Conservation (phyloP, 176 grass and related monocot genomes). For the Guadua angustifolia region DNA sequence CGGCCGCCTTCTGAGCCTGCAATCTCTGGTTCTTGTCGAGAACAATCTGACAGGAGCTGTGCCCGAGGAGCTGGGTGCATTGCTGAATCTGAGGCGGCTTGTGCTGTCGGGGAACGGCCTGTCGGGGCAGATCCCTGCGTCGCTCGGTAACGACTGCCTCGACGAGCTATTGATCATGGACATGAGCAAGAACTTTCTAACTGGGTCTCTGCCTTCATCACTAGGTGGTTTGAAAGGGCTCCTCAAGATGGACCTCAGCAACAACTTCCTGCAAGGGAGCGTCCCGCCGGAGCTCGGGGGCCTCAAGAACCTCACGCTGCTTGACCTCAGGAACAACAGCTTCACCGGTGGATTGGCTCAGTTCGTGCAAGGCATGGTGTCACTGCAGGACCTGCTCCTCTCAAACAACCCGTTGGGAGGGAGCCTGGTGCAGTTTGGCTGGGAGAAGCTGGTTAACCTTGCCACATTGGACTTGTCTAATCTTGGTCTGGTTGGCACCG, state of each 20-base stretch:
- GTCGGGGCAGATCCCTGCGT: constrained; percentile 61
- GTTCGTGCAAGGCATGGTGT: constrained; percentile 49
- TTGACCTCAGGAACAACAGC: constrained; percentile 92
- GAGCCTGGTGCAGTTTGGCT: constrained; percentile 33
- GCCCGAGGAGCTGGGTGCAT: constrained; percentile 55
- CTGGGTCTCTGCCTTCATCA: constrained; percentile 65
- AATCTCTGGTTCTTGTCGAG: constrained; percentile 76
- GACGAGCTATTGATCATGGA: constrained; percentile 62
- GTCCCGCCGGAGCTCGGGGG: constrained; percentile 64
- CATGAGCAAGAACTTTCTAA: constrained; percentile 56
- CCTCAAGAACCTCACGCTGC: constrained; percentile 57
- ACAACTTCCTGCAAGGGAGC: constrained; percentile 58
- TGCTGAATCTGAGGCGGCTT: constrained; percentile 59
- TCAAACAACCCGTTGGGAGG: constrained; percentile 78
- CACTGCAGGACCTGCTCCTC: constrained; percentile 79
- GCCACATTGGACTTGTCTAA: constrained; percentile 77
- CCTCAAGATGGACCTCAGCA: constrained; percentile 85
- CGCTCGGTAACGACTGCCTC: constrained; percentile 53
- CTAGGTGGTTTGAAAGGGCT: constrained; percentile 67
- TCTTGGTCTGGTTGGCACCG: constrained; percentile 46
- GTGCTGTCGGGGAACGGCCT: constrained; percentile 76
- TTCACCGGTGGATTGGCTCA: constrained; percentile 47
- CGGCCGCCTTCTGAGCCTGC: constrained; percentile 62
- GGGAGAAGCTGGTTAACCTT: constrained; percentile 54
- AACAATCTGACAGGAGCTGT: constrained; percentile 67